phyloP scores from a whole-genome alignment of 2,329 filamentous ascomycete species.

The Fusarium austroafricanum region DNA sequence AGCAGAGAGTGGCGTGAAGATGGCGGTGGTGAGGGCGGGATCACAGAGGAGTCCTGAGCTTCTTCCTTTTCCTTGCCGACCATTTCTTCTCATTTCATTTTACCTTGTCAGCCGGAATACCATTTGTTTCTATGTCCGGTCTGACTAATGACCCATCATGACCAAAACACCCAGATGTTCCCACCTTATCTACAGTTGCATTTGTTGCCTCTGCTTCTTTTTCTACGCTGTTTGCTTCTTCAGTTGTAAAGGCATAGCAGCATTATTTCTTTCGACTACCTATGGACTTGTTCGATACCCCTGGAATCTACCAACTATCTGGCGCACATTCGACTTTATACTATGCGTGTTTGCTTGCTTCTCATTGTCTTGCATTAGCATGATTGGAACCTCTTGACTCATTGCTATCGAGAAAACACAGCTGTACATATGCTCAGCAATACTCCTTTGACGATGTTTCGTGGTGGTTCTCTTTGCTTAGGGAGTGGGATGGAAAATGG shows the following conservation, averaged over 20 bases:
- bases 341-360: conserved; percentile 19
- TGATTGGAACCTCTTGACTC: conserved; percentile 15
- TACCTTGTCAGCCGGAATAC: conserved; percentile 32
- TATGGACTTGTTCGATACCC: conserved; percentile 43
- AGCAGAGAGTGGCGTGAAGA: conserved; percentile 94
- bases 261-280: conserved; percentile 18
- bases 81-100: conserved; percentile 29
- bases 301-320: conserved; percentile 26
- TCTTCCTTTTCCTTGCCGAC: conserved; percentile 8
- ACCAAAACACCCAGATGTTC: conserved; percentile 40
- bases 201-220: conserved; percentile 24
- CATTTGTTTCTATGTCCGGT: conserved; percentile 36
- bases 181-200: conserved; percentile 36
- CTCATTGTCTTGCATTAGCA: conserved; percentile 27
- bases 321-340: conserved; percentile 26
- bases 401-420: conserved; percentile 9
- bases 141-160: conserved; percentile 45
- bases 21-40: conserved; percentile 77
- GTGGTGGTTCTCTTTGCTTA: conserved; percentile 14
- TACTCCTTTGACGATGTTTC: conserved; percentile 12
- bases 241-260: conserved; percentile 38
- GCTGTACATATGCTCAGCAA: conserved; percentile 8
- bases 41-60: conserved; percentile 67
- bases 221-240: conserved; percentile 32
- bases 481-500: conserved; percentile 16